Percentiles rank a stretch among this genome's conserved stretches.
Conservation (phyloP, 2,329 filamentous ascomycete species). For the Xylaria sp. region DNA sequence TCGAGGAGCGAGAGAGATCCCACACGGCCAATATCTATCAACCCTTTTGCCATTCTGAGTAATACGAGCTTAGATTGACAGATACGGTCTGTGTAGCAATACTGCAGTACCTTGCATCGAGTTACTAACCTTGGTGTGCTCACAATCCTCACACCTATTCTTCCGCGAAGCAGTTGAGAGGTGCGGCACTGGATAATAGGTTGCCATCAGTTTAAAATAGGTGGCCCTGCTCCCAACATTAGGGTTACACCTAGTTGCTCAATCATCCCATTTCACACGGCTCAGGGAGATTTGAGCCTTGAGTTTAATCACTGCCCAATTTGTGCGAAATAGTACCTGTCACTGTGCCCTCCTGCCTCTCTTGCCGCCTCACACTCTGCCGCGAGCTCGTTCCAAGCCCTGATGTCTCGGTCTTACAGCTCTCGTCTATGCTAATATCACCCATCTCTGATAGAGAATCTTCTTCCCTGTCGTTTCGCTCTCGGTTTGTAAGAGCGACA, state of each 20-base stretch:
- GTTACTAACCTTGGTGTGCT: not conserved
- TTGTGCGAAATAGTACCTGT: not conserved
- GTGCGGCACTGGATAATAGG: not conserved
- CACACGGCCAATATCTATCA: conserved; percentile 38
- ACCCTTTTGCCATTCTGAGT: conserved; percentile 43
- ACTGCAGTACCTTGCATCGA: not conserved
- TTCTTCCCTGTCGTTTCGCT: too few species aligned
- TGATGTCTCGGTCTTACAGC: too few species aligned
- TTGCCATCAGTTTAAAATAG: not conserved
- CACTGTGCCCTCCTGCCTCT: not conserved
- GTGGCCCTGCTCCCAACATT: not conserved
- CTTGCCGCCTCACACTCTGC: not conserved
- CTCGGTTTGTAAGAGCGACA: too few species aligned
- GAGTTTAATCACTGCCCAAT: not conserved
- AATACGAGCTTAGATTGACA: conserved; percentile 25
- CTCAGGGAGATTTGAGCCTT: not conserved
- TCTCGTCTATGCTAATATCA: too few species aligned
- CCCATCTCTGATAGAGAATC: too few species aligned
- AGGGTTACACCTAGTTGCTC: not conserved
- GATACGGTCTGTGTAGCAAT: not conserved
- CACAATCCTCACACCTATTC: not conserved
- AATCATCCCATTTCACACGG: not conserved
- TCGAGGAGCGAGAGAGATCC: conserved; percentile 23
- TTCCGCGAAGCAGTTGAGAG: not conserved
- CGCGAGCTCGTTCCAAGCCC: too few species aligned